Base-by-base conservation (phyloP, 805 yeast genomes). In the Metschnikowia orientalis region DNA sequence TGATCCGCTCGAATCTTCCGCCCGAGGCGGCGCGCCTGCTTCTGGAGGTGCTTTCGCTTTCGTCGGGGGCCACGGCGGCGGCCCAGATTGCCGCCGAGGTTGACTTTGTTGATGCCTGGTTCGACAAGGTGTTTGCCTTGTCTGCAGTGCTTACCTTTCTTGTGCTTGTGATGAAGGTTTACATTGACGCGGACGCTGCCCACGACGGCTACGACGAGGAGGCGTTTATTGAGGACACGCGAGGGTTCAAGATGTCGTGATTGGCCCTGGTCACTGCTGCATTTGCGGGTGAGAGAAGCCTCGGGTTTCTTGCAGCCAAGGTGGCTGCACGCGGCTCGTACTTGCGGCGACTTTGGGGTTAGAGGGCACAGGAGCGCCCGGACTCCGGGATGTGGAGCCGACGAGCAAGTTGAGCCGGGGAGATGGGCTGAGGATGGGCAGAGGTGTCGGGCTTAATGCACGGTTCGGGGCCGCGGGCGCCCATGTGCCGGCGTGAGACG, bases 21-120 rank as follows among this genome's bases (percentile, higher is more conserved):
- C 50, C 60, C 5, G 63, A 67, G 28, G 49, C 71, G 6, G 63
- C 72, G 4, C 53, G 55, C 18, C 70, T 63, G 41, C 53, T 69
- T 30, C 57, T 67, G 39, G 42, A 57, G 39, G 57, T 67, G 17
- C 46, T 66, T 16, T 61, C 69, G 7, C 48, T 66, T 15, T 40
- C 49, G 16, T 26, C 38, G 4, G 27, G 25, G 8, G 28, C 48
- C 12, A 39, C 47, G 4, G 43, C 46, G 16, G 23, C 45, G 22
- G 44, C 48, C 5, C 40, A 47, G 18, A 42, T 54, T 27, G 50
- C 45, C 27, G 57, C 42, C 30, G 71, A 69, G 42, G 65, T 66
- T n/a, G 61, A 57, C 16, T 71, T 70, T 44, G 63, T 73, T 13
- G 77, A 73, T 38, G 51, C 53, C 13, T 71, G 75, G 75, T 74